phyloP scores from a whole-genome alignment of 1,284 basidiomycete species.

The Taiwanofungus camphoratus region DNA sequence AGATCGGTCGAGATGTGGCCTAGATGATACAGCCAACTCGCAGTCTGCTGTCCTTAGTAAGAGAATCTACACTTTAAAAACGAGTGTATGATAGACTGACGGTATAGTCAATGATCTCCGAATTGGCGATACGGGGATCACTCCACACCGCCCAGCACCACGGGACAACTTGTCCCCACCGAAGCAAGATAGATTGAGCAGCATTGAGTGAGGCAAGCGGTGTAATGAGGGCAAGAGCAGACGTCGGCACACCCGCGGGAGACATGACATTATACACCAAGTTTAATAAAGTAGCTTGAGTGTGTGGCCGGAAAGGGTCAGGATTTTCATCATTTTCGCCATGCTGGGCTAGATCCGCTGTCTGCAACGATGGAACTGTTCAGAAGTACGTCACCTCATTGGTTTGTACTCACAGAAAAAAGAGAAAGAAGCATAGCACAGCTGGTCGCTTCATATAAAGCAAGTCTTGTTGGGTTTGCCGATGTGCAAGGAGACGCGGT shows the following conservation, averaged over 20 bases:
- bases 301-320: slow-evolving; percentile 40
- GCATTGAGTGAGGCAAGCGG: slow-evolving; percentile 31
- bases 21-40: slow-evolving; percentile 42
- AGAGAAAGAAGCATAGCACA: slow-evolving; percentile 50
- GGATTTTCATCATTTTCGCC: neutral
- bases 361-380: slow-evolving; percentile 12
- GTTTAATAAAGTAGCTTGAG: slow-evolving; percentile 36
- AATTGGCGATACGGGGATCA: slow-evolving; percentile 43
- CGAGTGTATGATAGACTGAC: slow-evolving; percentile 31
- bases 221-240: slow-evolving; percentile 13
- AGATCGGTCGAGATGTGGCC: slow-evolving; percentile 5
- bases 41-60: slow-evolving; percentile 34
- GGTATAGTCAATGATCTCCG: slow-evolving; percentile 42
- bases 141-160: slow-evolving; percentile 65
- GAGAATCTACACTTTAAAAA: neutral
- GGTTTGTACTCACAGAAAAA: slow-evolving; percentile 39
- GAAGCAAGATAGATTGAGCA: slow-evolving; percentile 42
- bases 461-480: neutral
- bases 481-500: neutral
- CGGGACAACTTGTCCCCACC: slow-evolving; percentile 45
- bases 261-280: slow-evolving; percentile 40
- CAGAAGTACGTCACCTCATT: neutral
- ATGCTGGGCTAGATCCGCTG: slow-evolving; percentile 11
- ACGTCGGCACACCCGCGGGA: slow-evolving; percentile 10
- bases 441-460: slow-evolving; percentile 33